Percentiles rank a stretch among this genome's conserved stretches.
Evolutionary conservation across 352 stramenopile species (phyloP).

Genomic region (Phytopythium boreale): DNA sequence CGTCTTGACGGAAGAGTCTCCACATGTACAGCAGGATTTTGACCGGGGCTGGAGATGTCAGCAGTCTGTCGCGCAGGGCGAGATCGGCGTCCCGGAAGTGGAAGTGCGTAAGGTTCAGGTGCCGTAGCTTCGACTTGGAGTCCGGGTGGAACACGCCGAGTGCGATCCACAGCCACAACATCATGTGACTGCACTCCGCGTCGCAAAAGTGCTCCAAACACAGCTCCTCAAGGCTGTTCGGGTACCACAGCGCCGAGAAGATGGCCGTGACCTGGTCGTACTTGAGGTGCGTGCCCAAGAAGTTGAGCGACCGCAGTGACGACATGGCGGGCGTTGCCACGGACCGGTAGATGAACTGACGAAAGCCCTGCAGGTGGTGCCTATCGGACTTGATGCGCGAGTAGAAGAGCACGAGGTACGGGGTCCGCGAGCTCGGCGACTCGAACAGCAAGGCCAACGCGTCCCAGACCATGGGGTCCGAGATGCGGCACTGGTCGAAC

Average conservation of each 20-base stretch:
- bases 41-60: slow-evolving; percentile 19
- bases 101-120: slow-evolving; percentile 26
- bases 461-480: not conserved
- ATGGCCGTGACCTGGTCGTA: slow-evolving; percentile 15
- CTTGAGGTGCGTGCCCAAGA: slow-evolving; percentile 17
- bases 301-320: slow-evolving; percentile 21
- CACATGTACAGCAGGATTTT: slow-evolving; percentile 12
- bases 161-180: slow-evolving; percentile 42
- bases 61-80: slow-evolving; percentile 9
- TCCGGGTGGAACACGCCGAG: slow-evolving; percentile 40
- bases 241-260: slow-evolving; percentile 27
- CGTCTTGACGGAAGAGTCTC: not conserved
- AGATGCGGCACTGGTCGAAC: slow-evolving; percentile 6
- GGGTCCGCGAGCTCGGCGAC: not conserved
- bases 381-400: not conserved
- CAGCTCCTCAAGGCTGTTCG: slow-evolving; percentile 16
- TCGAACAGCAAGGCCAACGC: not conserved
- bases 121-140: slow-evolving; percentile 19
- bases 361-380: slow-evolving; percentile 3
- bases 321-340: slow-evolving; percentile 8
- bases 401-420: slow-evolving; percentile 5
- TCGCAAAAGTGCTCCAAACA: slow-evolving; percentile 22
- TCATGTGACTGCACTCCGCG: slow-evolving; percentile 11
- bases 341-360: slow-evolving; percentile 1
- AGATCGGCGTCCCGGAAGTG: slow-evolving; percentile 11